Evolutionary conservation across 2,329 filamentous ascomycete species (phyloP), one percentile per base, ranked within the genome.

Genomic region (Massarina eburnea): DNA sequence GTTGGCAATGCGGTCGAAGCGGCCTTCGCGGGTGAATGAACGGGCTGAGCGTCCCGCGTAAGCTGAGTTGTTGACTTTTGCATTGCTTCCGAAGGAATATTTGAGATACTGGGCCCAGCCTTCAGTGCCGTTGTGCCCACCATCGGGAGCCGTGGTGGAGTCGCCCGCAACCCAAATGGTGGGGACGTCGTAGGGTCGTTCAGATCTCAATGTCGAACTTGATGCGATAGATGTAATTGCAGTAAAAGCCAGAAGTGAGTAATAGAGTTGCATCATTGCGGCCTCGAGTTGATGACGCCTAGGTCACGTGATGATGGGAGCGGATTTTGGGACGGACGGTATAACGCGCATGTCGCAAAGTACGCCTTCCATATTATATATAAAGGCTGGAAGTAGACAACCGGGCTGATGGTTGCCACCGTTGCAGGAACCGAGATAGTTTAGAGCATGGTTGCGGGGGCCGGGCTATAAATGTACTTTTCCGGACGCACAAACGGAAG

Each of bases 11-110:
- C 70, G 71, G 4, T 74, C 67, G 67, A 87, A 88, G 3, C 80
- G 79, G 3, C 80, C 81, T 68, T 88, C 84, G 34, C 81, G 76
- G 1, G 78, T 83, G 67, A 78, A 88, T 6, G 81, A 85, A 26
- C 84, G 76, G 1, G 84, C 83, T 8, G 81, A 85, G 26, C 84
- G 80, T 14, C 85, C 85, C 3, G 75, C 83, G 12, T 83, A 77
- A 8, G 85, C 85, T 37, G 79, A 71, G 71, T 88, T 88, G 48
- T 79, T 74, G 6, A 86, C 77, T 3, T 41, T 33, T 0, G 50
- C 55, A 1, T 71, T 67, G 32, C 70, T 59, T 6, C 73, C 71
- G 39, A 79, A 64, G 34, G 74, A 79, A 55, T 80, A 74, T 36
- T 74, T 68, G 3, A 86, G 73, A 55, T 80, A 81, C 52, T 79